Conservation (phyloP, 129 eudicot species). For the Centrapalus pauciflorus region DNA sequence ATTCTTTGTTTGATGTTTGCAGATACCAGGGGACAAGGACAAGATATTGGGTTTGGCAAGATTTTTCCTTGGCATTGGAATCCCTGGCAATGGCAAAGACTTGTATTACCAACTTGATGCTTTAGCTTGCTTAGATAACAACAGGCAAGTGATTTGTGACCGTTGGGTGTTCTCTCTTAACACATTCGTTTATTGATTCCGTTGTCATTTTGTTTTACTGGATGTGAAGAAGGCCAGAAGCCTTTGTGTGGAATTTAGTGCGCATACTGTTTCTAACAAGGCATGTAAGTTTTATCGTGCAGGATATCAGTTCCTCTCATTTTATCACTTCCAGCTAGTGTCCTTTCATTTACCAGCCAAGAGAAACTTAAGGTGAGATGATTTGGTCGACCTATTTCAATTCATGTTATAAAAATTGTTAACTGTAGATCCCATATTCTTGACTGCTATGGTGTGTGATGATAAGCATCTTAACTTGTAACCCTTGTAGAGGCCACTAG, state of each 20-base stretch:
- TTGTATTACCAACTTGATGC: constrained; percentile 78
- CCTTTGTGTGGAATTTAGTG: background rate
- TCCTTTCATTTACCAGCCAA: constrained; percentile 42
- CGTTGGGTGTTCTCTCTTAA: background rate
- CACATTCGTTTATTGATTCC: background rate
- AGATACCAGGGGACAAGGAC: constrained; percentile 84
- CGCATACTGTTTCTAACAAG: background rate
- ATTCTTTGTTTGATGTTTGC: constrained; percentile 21
- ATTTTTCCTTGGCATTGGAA: constrained; percentile 81
- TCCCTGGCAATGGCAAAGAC: constrained; percentile 79
- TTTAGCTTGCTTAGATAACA: constrained; percentile 64
- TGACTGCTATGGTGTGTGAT: background rate
- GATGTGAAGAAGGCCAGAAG: background rate
- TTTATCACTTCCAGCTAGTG: constrained; percentile 61
- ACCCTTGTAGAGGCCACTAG: background rate
- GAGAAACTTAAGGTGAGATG: constrained; percentile 59
- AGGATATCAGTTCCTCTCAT: constrained; percentile 60
- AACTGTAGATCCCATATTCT: background rate
- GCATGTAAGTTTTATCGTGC: constrained; percentile 15
- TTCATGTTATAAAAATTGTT: background rate
- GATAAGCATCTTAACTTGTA: background rate
- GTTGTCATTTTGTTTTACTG: background rate
- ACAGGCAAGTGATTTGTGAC: constrained; percentile 51
- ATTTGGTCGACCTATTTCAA: background rate
- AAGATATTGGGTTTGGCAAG: constrained; percentile 87